These are phyloP conservation scores for Claviceps digitariae DNA, from an alignment of 2,329 filamentous ascomycete genomes.

Conservation along the genomic window DNA sequence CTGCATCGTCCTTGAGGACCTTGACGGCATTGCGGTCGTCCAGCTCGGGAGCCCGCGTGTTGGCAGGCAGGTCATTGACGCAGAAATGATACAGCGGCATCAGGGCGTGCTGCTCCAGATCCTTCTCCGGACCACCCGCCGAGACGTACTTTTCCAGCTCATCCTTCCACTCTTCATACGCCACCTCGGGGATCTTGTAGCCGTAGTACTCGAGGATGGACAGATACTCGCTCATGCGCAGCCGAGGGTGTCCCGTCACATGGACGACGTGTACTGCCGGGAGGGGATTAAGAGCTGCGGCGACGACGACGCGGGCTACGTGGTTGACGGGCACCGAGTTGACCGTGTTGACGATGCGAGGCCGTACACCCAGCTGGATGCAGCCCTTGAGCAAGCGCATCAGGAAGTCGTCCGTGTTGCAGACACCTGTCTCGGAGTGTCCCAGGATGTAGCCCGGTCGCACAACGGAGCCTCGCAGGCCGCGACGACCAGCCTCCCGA, in stretches of 20 bases:
- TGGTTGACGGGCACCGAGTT: conserved; percentile 83
- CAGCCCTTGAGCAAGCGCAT: conserved; percentile 80
- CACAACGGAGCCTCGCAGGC: conserved; percentile 61
- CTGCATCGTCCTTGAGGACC: conserved; percentile 49
- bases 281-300: conserved; percentile 52
- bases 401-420: conserved; percentile 80
- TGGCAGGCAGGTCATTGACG: conserved; percentile 50
- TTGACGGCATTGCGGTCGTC: conserved; percentile 49
- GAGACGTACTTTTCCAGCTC: conserved; percentile 17
- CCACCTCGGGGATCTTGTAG: conserved; percentile 62
- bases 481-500: conserved; percentile 63
- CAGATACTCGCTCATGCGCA: conserved; percentile 42
- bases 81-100: conserved; percentile 57
- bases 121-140: conserved; percentile 13
- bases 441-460: conserved; percentile 79
- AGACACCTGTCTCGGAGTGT: conserved; percentile 54
- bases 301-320: conserved; percentile 67
- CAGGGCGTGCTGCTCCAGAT: conserved; percentile 17
- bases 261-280: conserved; percentile 49
- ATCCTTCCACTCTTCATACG: conserved; percentile 36
- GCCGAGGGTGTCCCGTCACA: conserved; percentile 54
- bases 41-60: conserved; percentile 52
- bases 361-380: conserved; percentile 60
- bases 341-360: conserved; percentile 71
- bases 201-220: conserved; percentile 54